Percentiles rank a stretch among this genome's conserved stretches.
These are phyloP conservation scores for Aspergillus udagawae DNA, from an alignment of 2,329 filamentous ascomycete genomes.

Conservation along the genomic window DNA sequence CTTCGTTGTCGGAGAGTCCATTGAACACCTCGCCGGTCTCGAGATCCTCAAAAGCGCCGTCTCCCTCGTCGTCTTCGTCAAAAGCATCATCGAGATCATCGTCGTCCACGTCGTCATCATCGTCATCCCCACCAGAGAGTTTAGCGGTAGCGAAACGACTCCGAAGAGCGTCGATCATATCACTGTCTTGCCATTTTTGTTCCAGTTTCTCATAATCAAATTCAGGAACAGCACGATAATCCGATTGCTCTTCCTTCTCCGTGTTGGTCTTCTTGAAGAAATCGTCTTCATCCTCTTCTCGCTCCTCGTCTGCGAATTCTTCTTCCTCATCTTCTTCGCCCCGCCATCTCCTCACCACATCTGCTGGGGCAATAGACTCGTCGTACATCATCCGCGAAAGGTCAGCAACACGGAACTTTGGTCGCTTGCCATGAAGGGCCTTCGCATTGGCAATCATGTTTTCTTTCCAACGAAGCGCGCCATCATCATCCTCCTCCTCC, in stretches of 20 bases:
- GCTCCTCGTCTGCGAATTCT: slow-evolving; percentile 45
- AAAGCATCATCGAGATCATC: slow-evolving; percentile 47
- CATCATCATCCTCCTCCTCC: slow-evolving; percentile 66
- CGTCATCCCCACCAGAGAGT: slow-evolving; percentile 54
- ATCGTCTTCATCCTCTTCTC: slow-evolving; percentile 60
- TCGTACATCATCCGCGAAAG: slow-evolving; percentile 89
- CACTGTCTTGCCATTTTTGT: slow-evolving; percentile 77
- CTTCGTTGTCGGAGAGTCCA: slow-evolving; percentile 38
- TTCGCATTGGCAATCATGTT: slow-evolving; percentile 74
- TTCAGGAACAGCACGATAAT: slow-evolving; percentile 73
- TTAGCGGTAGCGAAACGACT: slow-evolving; percentile 70
- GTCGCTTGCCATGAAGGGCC: slow-evolving; percentile 64
- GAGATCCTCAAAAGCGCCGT: slow-evolving; percentile 80
- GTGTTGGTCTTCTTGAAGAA: slow-evolving; percentile 57
- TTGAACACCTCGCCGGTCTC: slow-evolving; percentile 64
- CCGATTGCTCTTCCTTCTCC: slow-evolving; percentile 49
- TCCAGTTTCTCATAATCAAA: slow-evolving; percentile 79
- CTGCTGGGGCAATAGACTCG: slow-evolving; percentile 65
- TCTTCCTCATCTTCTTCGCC: slow-evolving; percentile 63
- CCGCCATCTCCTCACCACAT: slow-evolving; percentile 76
- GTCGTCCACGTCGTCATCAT: slow-evolving; percentile 49
- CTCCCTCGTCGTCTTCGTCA: slow-evolving; percentile 63
- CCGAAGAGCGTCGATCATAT: slow-evolving; percentile 70
- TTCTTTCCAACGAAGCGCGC: slow-evolving; percentile 78
- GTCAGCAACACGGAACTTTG: slow-evolving; percentile 73